phyloP scores from a whole-genome alignment of 306 rosid genomes.

The Mimosa bimucronata region DNA sequence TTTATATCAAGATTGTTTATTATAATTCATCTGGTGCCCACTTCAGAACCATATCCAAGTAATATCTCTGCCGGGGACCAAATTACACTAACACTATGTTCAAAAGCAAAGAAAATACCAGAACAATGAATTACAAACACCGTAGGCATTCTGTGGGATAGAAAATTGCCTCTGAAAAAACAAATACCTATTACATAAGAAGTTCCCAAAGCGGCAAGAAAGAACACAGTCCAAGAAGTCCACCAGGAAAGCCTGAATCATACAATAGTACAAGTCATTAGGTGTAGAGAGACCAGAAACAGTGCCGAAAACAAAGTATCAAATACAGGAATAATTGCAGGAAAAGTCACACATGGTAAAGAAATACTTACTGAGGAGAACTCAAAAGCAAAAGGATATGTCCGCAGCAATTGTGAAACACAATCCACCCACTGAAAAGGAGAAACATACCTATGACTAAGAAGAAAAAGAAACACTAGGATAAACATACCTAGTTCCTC shows the following conservation, averaged over 20 bases:
- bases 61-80: constrained; percentile 10
- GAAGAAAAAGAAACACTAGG: not conserved
- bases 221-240: constrained; percentile 85
- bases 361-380: constrained; percentile 79
- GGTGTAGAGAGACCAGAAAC: not conserved
- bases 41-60: not conserved
- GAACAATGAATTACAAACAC: constrained; percentile 36
- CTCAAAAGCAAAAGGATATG: constrained; percentile 95
- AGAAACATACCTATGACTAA: constrained; percentile 34
- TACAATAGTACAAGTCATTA: constrained; percentile 29
- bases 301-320: constrained; percentile 13
- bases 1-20: not conserved
- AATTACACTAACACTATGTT: constrained; percentile 21
- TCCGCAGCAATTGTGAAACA: constrained; percentile 86
- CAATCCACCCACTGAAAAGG: constrained; percentile 93
- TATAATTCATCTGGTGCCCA: not conserved
- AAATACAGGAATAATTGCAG: constrained; percentile 20
- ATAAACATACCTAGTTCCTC: not conserved
- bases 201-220: constrained; percentile 94
- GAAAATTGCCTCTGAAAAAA: constrained; percentile 24
- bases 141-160: constrained; percentile 24
- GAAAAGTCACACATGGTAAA: constrained; percentile 14
- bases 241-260: constrained; percentile 81
- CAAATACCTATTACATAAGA: constrained; percentile 86
- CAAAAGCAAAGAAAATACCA: constrained; percentile 9